Percentiles rank a stretch among this genome's conserved stretches.
Evolutionary conservation across 2,329 filamentous ascomycete species (phyloP).

Genomic region (Phialemoniopsis sp.): DNA sequence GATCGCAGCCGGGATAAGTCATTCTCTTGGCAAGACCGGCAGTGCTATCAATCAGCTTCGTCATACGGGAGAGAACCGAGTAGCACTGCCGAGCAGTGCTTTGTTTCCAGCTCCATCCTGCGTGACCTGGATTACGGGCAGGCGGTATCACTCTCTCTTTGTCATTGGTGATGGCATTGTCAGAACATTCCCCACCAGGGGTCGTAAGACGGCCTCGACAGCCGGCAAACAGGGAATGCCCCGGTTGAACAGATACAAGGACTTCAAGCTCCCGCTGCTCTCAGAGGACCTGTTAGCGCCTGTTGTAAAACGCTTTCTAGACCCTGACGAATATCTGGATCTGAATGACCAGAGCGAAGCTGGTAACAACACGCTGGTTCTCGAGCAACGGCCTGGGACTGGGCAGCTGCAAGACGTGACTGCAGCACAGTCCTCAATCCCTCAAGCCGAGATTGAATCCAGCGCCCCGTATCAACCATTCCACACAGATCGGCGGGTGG

Average conservation of each 20-base stretch:
- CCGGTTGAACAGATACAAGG: slow-evolving; percentile 55
- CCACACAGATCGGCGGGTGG: slow-evolving; percentile 83
- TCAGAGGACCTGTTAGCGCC: slow-evolving; percentile 56
- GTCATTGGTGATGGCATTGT: slow-evolving; percentile 63
- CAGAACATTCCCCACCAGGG: slow-evolving; percentile 59
- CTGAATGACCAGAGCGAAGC: slow-evolving; percentile 49
- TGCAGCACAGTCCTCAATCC: slow-evolving; percentile 59
- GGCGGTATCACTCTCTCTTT: slow-evolving; percentile 58
- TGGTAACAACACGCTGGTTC: slow-evolving; percentile 50
- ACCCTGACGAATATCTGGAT: slow-evolving; percentile 52
- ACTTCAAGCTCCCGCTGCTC: slow-evolving; percentile 62
- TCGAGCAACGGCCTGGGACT: slow-evolving; percentile 32
- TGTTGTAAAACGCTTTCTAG: slow-evolving; percentile 50
- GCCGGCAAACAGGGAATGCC: slow-evolving; percentile 47
- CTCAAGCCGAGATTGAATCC: slow-evolving; percentile 86
- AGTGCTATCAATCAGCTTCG: slow-evolving; percentile 66
- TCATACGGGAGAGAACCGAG: slow-evolving; percentile 71
- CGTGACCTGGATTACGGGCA: slow-evolving; percentile 61
- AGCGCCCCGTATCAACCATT: slow-evolving; percentile 95
- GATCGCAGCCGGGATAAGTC: slow-evolving; percentile 69
- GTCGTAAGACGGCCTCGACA: slow-evolving; percentile 48
- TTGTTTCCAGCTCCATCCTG: slow-evolving; percentile 52
- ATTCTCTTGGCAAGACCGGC: slow-evolving; percentile 70
- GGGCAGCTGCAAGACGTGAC: slow-evolving; percentile 23
- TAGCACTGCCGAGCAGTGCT: slow-evolving; percentile 60